A percentile compares a stretch with the other conserved stretches of the same genome.
Evolutionary conservation across 805 yeast genomes (phyloP).

Genomic region (Pichia gijzeniarum): DNA sequence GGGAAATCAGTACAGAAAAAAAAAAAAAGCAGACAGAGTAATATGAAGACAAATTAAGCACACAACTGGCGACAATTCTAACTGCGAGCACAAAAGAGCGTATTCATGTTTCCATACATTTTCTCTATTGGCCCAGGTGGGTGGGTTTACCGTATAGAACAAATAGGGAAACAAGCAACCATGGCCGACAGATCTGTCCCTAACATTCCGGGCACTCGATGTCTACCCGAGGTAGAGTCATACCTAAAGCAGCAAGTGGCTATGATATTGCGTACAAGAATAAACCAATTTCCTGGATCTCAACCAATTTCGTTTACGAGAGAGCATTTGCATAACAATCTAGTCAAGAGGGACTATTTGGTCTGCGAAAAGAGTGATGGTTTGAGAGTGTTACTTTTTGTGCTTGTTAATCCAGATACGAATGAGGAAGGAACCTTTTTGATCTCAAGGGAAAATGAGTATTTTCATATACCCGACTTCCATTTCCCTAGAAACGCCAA

Average conservation of each 20-base stretch:
- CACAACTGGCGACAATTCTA: too few relatives aligned
- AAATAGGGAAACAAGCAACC: neutral
- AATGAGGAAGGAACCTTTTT: constrained; percentile 85
- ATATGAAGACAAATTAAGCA: too few relatives aligned
- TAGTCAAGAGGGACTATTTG: constrained; percentile 69
- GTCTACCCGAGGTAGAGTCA: constrained; percentile 64
- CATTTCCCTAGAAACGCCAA: constrained; percentile 63
- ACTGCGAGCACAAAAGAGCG: neutral
- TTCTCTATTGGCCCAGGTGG: neutral
- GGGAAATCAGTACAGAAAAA: too few relatives aligned
- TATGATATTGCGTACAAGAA: constrained; percentile 48
- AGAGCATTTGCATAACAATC: constrained; percentile 55
- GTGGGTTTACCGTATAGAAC: too few relatives aligned
- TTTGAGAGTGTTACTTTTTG: constrained; percentile 69
- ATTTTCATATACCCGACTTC: constrained; percentile 70
- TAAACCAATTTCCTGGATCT: constrained; percentile 74
- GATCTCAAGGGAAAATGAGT: constrained; percentile 85
- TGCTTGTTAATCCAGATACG: constrained; percentile 52
- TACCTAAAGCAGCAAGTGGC: constrained; percentile 67
- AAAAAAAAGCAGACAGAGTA: too few relatives aligned
- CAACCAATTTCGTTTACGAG: constrained; percentile 91
- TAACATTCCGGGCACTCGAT: constrained; percentile 75
- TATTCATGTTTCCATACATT: neutral
- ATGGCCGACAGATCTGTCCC: constrained; percentile 54
- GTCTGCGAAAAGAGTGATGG: constrained; percentile 98